Base-by-base conservation (phyloP, 2,329 filamentous ascomycete genomes). In the Nectriaceae sp. region DNA sequence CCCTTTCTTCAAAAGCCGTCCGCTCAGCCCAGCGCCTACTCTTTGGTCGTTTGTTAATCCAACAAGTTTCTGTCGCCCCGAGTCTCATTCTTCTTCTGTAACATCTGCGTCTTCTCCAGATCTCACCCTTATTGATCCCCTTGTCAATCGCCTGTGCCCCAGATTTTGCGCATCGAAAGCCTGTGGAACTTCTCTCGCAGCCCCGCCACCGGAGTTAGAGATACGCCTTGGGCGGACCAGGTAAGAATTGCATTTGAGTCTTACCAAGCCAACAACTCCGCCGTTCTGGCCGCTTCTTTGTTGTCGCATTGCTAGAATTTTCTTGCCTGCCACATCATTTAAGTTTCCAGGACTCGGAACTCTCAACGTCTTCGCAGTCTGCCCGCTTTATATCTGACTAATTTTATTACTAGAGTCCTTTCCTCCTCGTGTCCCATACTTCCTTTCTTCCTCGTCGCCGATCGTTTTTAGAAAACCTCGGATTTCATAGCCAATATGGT, bases 401-500 rank as follows among this genome's bases (percentile, higher is more conserved):
- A 62, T 50, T 55, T 18, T 29, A 13, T 41, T n/a, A 22, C 26
- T 47, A 18, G 50, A 57, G 55, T 53, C 52, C 49, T 48, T 45
- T 31, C 40, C 45, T 50, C 46, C 21, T 42, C 42, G 40, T 16
- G 16, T 36, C 33, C 13, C 16, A n/a, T 46, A 41, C 50, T 21
- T 45, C 44, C 49, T 42, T 41, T 47, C 42, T 46, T 31, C 29
- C 35, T 37, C 46, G 37, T 20, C 39, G 37, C 42, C 44, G 44
- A 53, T 33, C 20, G 35, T 42, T 47, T 46, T 37, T 37, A 26
- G 29, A 37, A 35, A 22, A 19, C 29, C 31, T 24, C 38, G 40
- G 35, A 42, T 46, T 35, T 36, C 54, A 54, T 52, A 42, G 62
- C 45, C 70, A 87, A 65, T 46, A 92, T 91, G 88, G 87, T 85